Evolutionary conservation across 257 asterid genomes (phyloP), one percentile per base, ranked within the genome.

Genomic region (Catharanthus roseus): DNA sequence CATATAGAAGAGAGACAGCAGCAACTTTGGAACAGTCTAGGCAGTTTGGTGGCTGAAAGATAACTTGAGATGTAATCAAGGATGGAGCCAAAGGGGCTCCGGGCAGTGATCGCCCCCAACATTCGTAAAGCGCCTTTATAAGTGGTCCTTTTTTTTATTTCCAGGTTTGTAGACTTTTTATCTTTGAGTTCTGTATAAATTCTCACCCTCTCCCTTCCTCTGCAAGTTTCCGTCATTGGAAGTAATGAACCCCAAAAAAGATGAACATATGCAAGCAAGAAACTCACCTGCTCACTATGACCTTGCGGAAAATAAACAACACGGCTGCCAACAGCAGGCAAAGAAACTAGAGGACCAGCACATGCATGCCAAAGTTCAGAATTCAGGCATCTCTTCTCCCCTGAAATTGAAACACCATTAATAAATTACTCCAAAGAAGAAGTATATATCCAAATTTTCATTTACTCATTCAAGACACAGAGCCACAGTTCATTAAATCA

Each of bases 311-410:
- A 90, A 77, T 87, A 90, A 55, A 90, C 95, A 50, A 86, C 97
- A 69, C 85, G 92, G 78, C 95, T 86, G 33, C 97, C 97, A 70
- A 88, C 67, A 66, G 86, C 80, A 55, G 97, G 95, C 60, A 90
- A 86, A 73, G 93, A 90, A 80, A 90, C 95, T 73, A 90, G 95
- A 77, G 97, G 97, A 78, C 97, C 97, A 24, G 97, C 89, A 84
- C 97, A 90, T 47, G 97, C 97, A 84, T 90, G 97, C 97, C 97
- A 90, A 31, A 90, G 95, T 79, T 90, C 95, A 34, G 92, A 87
- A 75, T 87, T 90, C 21, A 90, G 65, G 82, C 87, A 85, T 74
- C 74, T 86, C 36, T 82, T 81, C 29, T 85, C 89, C 19, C 89
- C 91, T 83, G 82, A 23, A 56, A 68, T 68, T 68, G 28, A 68